These are phyloP conservation scores for Penicillium longicatenatum DNA, from an alignment of 495 filamentous ascomycete genomes.

Conservation along the genomic window DNA sequence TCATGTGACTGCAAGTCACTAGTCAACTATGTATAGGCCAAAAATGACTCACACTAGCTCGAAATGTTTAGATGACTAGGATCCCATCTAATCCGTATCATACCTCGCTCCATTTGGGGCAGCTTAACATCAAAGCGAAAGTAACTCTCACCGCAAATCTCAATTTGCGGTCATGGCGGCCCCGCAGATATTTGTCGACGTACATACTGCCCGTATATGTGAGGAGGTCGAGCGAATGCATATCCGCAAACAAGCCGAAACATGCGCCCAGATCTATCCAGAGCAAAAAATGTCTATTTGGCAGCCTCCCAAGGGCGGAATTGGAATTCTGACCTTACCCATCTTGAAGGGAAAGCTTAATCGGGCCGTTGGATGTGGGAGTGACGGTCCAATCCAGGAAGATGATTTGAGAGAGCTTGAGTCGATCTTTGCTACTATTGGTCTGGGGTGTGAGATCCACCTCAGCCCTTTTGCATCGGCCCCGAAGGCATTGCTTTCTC, in stretches of 20 bases:
- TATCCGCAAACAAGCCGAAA: slow-evolving; percentile 20
- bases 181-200: slow-evolving; percentile 1
- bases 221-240: slow-evolving; percentile 15
- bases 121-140: neutral
- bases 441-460: slow-evolving; percentile 17
- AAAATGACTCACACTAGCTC: neutral
- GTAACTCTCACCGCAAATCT: neutral
- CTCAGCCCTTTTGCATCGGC: slow-evolving; percentile 13
- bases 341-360: slow-evolving; percentile 18
- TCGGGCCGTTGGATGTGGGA: slow-evolving; percentile 19
- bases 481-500: neutral
- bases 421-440: slow-evolving; percentile 6
- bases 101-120: too few species aligned
- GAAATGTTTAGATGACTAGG: neutral
- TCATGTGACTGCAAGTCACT: neutral
- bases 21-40: neutral
- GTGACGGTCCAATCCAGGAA: neutral
- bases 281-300: slow-evolving; percentile 6
- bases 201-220: slow-evolving; percentile 2
- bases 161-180: slow-evolving; percentile 8
- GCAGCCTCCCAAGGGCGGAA: slow-evolving; percentile 5
- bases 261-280: slow-evolving; percentile 11
- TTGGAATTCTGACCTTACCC: slow-evolving; percentile 16
- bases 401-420: slow-evolving; percentile 12
- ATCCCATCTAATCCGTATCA: neutral